phyloP scores from a whole-genome alignment of 352 stramenopile species.

The Pythium scleroteichum region DNA sequence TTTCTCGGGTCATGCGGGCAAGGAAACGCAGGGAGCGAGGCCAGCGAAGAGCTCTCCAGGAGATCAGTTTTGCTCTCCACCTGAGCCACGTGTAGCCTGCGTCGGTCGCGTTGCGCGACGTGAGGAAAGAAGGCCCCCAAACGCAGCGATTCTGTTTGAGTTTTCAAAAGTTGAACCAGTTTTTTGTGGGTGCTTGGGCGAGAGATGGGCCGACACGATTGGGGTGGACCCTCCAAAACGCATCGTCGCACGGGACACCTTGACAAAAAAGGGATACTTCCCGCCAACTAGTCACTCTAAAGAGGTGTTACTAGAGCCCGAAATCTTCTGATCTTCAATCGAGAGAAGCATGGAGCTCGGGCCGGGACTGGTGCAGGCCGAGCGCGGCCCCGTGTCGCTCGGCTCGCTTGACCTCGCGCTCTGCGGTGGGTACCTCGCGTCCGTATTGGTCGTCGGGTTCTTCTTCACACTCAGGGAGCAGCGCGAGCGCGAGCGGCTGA shows the following conservation, averaged over 20 bases:
- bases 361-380: constrained; percentile 6
- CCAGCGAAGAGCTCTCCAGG: too few species aligned
- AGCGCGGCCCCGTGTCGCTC: constrained; percentile 33
- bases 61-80: too few species aligned
- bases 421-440: constrained; percentile 56
- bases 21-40: too few species aligned
- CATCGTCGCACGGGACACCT: constrained; percentile 23
- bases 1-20: too few species aligned
- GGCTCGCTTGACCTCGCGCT: constrained; percentile 51
- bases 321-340: constrained; percentile 19
- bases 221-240: constrained; percentile 4
- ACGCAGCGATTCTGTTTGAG: too few species aligned
- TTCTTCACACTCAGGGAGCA: constrained; percentile 69
- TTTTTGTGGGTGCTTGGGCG: constrained; percentile 6
- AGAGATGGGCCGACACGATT: not conserved
- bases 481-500: constrained; percentile 37
- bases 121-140: too few species aligned
- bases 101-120: too few species aligned
- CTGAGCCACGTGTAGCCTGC: too few species aligned
- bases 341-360: not conserved
- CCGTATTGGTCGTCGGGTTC: constrained; percentile 63
- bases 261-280: constrained; percentile 21
- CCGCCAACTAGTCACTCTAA: constrained; percentile 16
- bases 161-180: constrained; percentile 7
- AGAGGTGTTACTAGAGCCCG: constrained; percentile 17